Percentiles rank a stretch among this genome's conserved stretches.
phyloP scores from a whole-genome alignment of 148 eudicot genomes.

The Rhododendron williamsianum region DNA sequence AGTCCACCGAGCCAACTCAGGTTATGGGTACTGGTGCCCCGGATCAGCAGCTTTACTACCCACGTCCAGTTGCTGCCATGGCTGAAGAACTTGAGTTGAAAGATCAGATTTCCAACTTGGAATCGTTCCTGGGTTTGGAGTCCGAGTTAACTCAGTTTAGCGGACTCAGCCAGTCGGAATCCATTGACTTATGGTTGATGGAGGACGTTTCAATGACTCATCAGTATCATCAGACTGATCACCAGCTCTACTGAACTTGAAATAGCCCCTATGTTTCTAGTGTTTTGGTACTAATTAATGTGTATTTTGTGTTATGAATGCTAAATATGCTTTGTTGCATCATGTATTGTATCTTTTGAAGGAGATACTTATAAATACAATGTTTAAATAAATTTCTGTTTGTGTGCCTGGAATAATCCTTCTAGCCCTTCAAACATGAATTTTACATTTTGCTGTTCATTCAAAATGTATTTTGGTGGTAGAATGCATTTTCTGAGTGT shows the following conservation, averaged over 20 bases:
- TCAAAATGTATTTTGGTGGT: no score
- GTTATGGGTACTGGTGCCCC: conserved; percentile 14
- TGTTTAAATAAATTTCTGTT: background rate
- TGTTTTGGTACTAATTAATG: background rate
- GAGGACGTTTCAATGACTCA: conserved; percentile 14
- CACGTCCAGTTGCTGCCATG: background rate
- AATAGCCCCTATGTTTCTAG: background rate
- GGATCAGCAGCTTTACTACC: background rate
- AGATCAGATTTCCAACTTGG: conserved; percentile 43
- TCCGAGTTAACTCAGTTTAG: conserved; percentile 13
- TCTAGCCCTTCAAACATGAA: no score
- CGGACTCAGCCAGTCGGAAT: conserved; percentile 26
- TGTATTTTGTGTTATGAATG: background rate
- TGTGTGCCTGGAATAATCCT: background rate
- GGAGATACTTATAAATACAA: background rate
- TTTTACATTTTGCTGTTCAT: no score
- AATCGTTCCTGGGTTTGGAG: conserved; percentile 50
- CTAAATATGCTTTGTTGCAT: background rate
- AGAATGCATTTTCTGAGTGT: no score
- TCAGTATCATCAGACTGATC: background rate
- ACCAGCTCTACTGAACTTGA: background rate
- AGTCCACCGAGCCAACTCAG: conserved; percentile 1
- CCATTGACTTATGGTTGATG: conserved; percentile 41
- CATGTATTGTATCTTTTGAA: no score
- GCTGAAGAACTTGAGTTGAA: conserved; percentile 25